Percentiles rank a stretch among this genome's conserved stretches.
These are phyloP conservation scores for Royoungia palumana DNA, from an alignment of 768 basidiomycete species.

Conservation along the genomic window DNA sequence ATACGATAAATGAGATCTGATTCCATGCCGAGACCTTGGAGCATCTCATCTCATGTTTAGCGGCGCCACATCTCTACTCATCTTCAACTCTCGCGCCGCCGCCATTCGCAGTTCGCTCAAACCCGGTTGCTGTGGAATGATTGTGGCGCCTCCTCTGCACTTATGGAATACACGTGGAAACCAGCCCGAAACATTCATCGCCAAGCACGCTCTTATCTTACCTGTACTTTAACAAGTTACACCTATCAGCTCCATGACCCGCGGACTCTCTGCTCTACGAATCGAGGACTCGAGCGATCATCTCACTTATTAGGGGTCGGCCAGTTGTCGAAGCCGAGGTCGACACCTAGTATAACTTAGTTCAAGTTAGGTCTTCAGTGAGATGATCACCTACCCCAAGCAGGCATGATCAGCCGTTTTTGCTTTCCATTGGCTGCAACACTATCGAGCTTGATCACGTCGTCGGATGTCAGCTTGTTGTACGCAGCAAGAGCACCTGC, in stretches of 20 bases:
- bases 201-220: not conserved
- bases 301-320: conserved; percentile 13
- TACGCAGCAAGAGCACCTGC: conserved; percentile 47
- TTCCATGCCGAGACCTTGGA: not conserved
- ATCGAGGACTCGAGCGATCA: not conserved
- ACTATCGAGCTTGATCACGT: conserved; percentile 54
- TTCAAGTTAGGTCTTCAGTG: conserved; percentile 2
- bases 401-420: conserved; percentile 63
- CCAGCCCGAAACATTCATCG: not conserved
- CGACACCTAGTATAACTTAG: conserved; percentile 43
- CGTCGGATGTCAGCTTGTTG: conserved; percentile 45
- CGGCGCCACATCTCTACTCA: not conserved
- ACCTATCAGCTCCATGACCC: not conserved
- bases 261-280: not conserved
- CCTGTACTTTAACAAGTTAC: not conserved
- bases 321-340: conserved; percentile 74
- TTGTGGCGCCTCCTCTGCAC: not conserved
- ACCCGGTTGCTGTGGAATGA: not conserved
- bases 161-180: not conserved
- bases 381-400: conserved; percentile 55
- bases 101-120: too few relatives aligned
- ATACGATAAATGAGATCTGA: not conserved
- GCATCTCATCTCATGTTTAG: not conserved
- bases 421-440: conserved; percentile 61
- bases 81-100: not conserved